Conservation (phyloP, 352 stramenopile species). For the Phytophthora cactorum region DNA sequence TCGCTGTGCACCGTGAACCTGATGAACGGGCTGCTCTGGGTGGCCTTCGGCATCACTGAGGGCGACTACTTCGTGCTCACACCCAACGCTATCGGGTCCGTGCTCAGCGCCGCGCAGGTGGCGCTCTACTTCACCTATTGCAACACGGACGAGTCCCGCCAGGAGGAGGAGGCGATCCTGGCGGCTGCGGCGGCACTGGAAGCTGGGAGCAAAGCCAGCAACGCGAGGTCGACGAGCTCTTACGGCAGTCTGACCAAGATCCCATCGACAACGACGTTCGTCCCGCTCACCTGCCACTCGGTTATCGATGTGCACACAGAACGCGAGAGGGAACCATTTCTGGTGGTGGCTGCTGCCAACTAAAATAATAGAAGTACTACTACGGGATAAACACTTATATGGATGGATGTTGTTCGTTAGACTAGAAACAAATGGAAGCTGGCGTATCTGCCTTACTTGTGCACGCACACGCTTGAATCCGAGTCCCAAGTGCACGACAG, state of each 20-base stretch:
- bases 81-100: slow-evolving; percentile 47
- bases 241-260: slow-evolving; percentile 30
- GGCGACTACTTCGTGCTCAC: slow-evolving; percentile 50
- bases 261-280: background rate
- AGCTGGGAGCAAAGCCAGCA: slow-evolving; percentile 15
- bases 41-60: slow-evolving; percentile 47
- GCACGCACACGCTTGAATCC: slow-evolving; percentile 9
- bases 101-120: slow-evolving; percentile 47
- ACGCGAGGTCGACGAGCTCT: slow-evolving; percentile 1
- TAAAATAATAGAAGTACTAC: slow-evolving; percentile 1
- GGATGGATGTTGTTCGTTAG: slow-evolving; percentile 9
- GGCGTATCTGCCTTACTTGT: slow-evolving; percentile 12
- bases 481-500: slow-evolving; percentile 28
- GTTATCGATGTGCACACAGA: slow-evolving; percentile 18
- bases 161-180: slow-evolving; percentile 26
- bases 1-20: slow-evolving; percentile 49
- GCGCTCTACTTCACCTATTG: slow-evolving; percentile 52
- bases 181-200: slow-evolving; percentile 21
- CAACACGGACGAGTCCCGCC: slow-evolving; percentile 30
- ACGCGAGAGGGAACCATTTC: slow-evolving; percentile 30
- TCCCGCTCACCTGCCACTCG: slow-evolving; percentile 21
- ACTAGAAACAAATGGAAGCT: background rate
- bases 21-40: slow-evolving; percentile 57
- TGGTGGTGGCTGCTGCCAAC: slow-evolving; percentile 33
- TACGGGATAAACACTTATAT: slow-evolving; percentile 8